Evolutionary conservation across 2,329 filamentous ascomycete species (phyloP), one percentile per base, ranked within the genome.

Genomic region (Apiospora pterosperma): DNA sequence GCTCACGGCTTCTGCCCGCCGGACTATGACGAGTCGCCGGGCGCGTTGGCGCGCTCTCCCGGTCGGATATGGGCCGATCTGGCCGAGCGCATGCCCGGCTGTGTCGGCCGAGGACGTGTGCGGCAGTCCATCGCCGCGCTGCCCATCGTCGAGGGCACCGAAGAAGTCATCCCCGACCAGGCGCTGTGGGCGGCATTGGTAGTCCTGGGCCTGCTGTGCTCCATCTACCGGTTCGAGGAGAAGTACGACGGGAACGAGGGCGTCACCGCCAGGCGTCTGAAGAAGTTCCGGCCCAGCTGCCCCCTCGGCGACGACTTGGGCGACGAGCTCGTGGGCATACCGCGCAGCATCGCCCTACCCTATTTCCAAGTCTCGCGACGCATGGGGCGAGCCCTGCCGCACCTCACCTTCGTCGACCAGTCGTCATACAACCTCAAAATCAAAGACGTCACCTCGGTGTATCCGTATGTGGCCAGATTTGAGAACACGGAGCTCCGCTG

Each of bases 61-160:
- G 83, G 84, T 0, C 75, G 83, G n/a, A 78, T 85, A 19, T 86
- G 84, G 84, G 81, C 81, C 4, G 83, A 85, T 66, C 76, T 85
- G 0, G 84, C 81, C 64, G 82, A 84, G 69, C 75, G 83, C 2
- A 85, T 85, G 79, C 83, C 83, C 0, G 84, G 83, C 0, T 83
- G 81, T 58, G 78, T 83, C 1, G 78, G 81, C 1, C 74, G 83
- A 60, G 83, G 84, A 1, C 78, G 81, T n/a, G 82, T 84, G 0
- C 74, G 82, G 38, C 82, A 84, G 61, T 81, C 82, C 0, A 75
- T 85, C 1, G 81, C 80, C 2, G 77, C 81, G 0, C 69, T 86
- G 0, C 81, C 82, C 0, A 70, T 84, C 3, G 77, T 86, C 3
- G 76, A 83, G 65, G 84, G 82, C 0, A 84, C 79, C 0, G 76